A percentile compares a stretch with the other conserved stretches of the same genome.
phyloP scores from a whole-genome alignment of 176 grass and related monocot species.

The Carex kokanica region DNA sequence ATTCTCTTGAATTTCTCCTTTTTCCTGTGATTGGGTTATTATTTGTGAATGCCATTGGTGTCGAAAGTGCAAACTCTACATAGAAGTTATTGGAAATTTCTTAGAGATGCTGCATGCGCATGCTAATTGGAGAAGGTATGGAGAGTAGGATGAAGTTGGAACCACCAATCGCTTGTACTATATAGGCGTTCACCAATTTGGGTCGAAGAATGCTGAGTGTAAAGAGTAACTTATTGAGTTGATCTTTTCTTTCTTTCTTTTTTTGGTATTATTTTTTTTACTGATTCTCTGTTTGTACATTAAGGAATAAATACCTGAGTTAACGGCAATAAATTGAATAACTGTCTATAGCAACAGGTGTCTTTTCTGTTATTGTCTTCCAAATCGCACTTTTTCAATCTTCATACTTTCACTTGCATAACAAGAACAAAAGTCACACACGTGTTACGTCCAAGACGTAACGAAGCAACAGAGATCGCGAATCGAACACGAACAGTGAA shows the following conservation, averaged over 20 bases:
- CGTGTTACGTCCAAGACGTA: no score
- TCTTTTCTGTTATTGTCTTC: background rate
- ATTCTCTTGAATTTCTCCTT: constrained; percentile 17
- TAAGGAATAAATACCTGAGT: constrained; percentile 22
- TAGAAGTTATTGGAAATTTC: background rate
- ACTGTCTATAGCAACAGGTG: constrained; percentile 10
- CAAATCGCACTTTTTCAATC: background rate
- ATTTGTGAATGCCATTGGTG: constrained; percentile 19
- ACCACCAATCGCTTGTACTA: constrained; percentile 3
- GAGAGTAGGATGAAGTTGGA: background rate
- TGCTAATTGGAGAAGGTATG: background rate
- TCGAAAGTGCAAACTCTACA: constrained; percentile 15
- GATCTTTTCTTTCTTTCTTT: constrained; percentile 5
- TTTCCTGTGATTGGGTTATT: constrained; percentile 27
- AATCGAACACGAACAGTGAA: no score
- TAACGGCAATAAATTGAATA: constrained; percentile 17
- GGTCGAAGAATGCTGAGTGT: constrained; percentile 4
- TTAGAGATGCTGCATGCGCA: background rate
- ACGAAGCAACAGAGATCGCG: no score
- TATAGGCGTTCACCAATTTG: background rate
- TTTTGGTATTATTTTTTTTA: background rate
- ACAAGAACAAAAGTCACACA: background rate
- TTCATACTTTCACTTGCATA: background rate
- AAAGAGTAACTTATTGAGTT: constrained; percentile 24
- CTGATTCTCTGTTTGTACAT: constrained; percentile 22